Percentiles rank a stretch among this genome's conserved stretches.
Conservation (phyloP, 208 protist genomes). For the Leishmania tropica region DNA sequence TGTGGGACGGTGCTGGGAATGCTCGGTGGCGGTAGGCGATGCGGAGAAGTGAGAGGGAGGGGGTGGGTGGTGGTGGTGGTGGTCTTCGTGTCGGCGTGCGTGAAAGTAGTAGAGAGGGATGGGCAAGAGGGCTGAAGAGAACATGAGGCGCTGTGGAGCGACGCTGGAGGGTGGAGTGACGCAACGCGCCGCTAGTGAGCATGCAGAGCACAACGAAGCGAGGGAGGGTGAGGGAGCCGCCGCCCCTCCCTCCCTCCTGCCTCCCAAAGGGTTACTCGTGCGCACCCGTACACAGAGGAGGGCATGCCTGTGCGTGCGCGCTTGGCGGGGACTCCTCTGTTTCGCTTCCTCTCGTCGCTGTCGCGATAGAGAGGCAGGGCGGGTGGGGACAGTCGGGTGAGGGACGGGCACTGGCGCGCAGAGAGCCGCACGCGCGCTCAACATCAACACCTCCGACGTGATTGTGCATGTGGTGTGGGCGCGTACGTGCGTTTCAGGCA, state of each 20-base stretch:
- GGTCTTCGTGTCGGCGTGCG: too few species aligned
- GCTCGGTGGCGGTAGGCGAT: not conserved
- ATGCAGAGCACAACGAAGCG: too few species aligned
- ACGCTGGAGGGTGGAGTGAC: too few species aligned
- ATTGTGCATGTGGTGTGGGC: not conserved
- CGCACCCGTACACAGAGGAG: not conserved
- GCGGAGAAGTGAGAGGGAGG: not conserved
- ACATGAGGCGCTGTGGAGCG: not conserved
- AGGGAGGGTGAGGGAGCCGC: too few species aligned
- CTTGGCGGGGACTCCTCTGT: not conserved
- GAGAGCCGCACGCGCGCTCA: not conserved
- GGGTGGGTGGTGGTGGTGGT: not conserved
- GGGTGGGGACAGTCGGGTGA: not conserved
- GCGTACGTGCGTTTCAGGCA: not conserved
- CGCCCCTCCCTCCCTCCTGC: too few species aligned
- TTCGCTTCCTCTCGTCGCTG: not conserved
- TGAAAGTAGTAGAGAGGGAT: not conserved
- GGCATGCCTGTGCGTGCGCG: not conserved
- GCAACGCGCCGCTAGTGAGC: too few species aligned
- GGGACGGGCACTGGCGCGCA: not conserved
- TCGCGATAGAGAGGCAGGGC: not conserved
- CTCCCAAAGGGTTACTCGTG: too few species aligned
- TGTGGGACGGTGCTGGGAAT: not conserved
- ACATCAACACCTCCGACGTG: not conserved
- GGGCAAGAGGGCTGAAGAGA: not conserved